phyloP scores from a whole-genome alignment of 2,329 filamentous ascomycete species.

The Sarocladium strictum region DNA sequence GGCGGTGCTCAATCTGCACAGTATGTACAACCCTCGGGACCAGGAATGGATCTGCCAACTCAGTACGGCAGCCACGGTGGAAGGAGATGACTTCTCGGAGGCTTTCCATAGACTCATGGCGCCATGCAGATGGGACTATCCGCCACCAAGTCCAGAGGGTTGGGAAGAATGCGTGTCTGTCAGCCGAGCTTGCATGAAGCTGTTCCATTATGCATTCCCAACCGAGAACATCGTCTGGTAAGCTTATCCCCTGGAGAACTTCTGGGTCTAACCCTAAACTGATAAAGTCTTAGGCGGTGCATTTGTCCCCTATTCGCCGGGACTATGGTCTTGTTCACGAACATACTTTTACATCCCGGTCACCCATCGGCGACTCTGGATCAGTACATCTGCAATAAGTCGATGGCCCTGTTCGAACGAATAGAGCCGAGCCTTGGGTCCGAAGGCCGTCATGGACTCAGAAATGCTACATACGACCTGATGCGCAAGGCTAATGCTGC shows the following conservation, averaged over 20 bases:
- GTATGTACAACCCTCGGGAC: conserved; percentile 29
- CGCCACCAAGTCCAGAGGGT: conserved; percentile 19
- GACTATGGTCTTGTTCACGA: conserved; percentile 27
- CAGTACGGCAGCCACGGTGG: background rate
- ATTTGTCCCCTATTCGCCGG: conserved; percentile 26
- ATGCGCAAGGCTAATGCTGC: background rate
- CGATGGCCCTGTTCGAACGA: conserved; percentile 22
- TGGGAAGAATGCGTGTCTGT: conserved; percentile 28
- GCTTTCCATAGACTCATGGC: background rate
- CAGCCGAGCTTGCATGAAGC: conserved; percentile 26
- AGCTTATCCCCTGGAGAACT: background rate
- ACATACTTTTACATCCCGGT: conserved; percentile 24
- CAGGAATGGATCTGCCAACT: background rate
- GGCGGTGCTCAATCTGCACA: conserved; percentile 30
- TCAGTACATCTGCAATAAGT: conserved; percentile 21
- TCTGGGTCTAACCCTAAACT: background rate
- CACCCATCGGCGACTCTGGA: conserved; percentile 21
- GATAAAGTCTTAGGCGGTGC: conserved; percentile 17
- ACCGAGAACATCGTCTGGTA: conserved; percentile 28
- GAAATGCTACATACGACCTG: background rate
- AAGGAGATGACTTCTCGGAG: background rate
- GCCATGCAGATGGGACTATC: background rate
- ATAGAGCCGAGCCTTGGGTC: background rate
- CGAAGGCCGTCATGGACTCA: background rate
- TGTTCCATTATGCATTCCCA: conserved; percentile 23